Percentiles rank a stretch among this genome's conserved stretches.
Conservation (phyloP, 2,329 filamentous ascomycete genomes). For the Lachnellula hyalina region DNA sequence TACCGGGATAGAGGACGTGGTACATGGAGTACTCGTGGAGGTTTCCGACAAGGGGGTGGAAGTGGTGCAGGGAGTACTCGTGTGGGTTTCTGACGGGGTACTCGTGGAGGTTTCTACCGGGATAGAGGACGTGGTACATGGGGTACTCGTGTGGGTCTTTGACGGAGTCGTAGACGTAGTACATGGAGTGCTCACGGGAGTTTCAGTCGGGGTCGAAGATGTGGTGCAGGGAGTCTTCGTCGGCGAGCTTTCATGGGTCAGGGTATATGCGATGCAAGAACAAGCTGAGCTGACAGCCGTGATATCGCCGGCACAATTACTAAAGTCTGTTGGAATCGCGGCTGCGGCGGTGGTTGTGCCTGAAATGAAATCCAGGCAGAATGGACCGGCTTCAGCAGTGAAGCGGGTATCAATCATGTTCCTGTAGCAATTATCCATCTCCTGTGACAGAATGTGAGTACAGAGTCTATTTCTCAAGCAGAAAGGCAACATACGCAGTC, state of each 20-base stretch:
- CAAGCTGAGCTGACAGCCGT: conserved; percentile 32
- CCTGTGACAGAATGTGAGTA: conserved; percentile 4
- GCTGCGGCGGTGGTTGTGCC: conserved; percentile 23
- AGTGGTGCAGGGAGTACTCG: conserved; percentile 1
- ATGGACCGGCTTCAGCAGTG: conserved; percentile 25
- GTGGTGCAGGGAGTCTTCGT: conserved; percentile 9
- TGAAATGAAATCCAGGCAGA: conserved; percentile 33
- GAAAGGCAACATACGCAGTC: conserved; percentile 18
- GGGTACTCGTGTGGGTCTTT: not conserved
- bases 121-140: conserved; percentile 5
- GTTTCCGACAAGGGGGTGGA: not conserved
- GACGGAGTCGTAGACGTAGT: conserved; percentile 8
- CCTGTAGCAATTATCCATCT: conserved; percentile 33
- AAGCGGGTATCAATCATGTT: conserved; percentile 33
- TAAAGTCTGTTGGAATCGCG: conserved; percentile 31
- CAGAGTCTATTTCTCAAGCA: not conserved
- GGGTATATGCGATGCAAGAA: conserved; percentile 36
- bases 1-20: not conserved
- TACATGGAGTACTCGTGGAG: not conserved
- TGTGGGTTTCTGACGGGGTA: not conserved
- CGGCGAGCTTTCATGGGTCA: conserved; percentile 21
- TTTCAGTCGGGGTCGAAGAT: conserved; percentile 8
- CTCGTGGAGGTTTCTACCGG: not conserved
- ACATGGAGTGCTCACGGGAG: conserved; percentile 6
- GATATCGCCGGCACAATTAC: conserved; percentile 26